Conservation (phyloP, 495 filamentous ascomycete genomes). For the Lophiotrema nucula region DNA sequence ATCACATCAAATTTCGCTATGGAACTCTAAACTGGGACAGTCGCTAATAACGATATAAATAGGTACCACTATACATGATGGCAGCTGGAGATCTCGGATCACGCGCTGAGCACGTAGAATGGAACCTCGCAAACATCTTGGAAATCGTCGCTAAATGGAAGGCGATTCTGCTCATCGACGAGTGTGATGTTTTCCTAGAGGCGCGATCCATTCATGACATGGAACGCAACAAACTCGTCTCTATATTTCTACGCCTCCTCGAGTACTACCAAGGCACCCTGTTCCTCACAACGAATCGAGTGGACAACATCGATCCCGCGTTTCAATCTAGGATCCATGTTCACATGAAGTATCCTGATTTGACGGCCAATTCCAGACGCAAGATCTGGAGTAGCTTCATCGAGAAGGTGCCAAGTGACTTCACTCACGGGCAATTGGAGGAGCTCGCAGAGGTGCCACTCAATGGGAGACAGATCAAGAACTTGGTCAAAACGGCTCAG, state of each 20-base stretch:
- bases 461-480: conserved; percentile 65
- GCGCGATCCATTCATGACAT: conserved; percentile 34
- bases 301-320: conserved; percentile 39
- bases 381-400: conserved; percentile 47
- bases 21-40: too few species aligned
- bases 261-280: conserved; percentile 59
- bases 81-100: conserved; percentile 37
- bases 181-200: conserved; percentile 67
- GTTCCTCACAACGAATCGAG: too few species aligned
- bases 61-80: conserved; percentile 39
- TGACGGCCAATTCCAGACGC: conserved; percentile 27
- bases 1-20: too few species aligned
- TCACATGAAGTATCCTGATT: conserved; percentile 37
- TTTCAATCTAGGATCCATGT: conserved; percentile 43
- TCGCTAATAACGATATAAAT: too few species aligned
- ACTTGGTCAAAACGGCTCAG: conserved; percentile 56
- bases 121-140: conserved; percentile 33
- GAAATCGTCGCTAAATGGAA: conserved; percentile 41
- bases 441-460: conserved; percentile 46
- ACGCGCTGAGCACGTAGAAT: conserved; percentile 32
- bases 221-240: conserved; percentile 39
- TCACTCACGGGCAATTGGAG: conserved; percentile 44
- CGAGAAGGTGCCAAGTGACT: conserved; percentile 41
- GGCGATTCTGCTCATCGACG: conserved; percentile 57
- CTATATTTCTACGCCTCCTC: conserved; percentile 49